Evolutionary conservation across 176 grass and related monocot genomes (phyloP), one percentile per base, ranked within the genome.

Genomic region (Miscanthus lutarioriparius): DNA sequence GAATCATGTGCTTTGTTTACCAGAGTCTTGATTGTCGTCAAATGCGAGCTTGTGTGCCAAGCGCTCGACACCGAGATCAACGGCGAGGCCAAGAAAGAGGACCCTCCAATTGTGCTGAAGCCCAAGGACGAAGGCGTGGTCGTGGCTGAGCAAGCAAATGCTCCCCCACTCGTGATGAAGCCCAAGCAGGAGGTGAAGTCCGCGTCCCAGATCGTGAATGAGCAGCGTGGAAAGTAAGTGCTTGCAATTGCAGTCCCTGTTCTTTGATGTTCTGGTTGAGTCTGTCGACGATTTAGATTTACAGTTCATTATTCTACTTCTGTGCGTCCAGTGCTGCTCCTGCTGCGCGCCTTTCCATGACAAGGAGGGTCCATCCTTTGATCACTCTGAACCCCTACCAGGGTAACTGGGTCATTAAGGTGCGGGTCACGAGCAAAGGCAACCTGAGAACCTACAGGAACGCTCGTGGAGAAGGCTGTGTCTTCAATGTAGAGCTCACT

Each of bases 371-470:
- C 17, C 89, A 94, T 83, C 96, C 96, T 28, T 75, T 99, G 85
- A 87, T 96, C 62, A 87, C 93, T 11, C 82, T 99, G 43, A 99
- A 99, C 41, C 96, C 96, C 1, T 99, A 99, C 51, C 96, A 99
- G 75, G 96, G 96, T 12, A 99, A 94, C 36, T 99, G 96, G 96
- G 86, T 94, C 74, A 99, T 99, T 80, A 99, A 96, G 75, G 96
- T 99, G 74, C 91, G 96, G 41, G 89, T 99, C 41, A 99, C 96
- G 54, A 96, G 68, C 86, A 99, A 99, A 81, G 96, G 96, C 20
- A 96, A 90, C 56, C 79, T 99, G 64, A 92, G 96, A 48, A 81
- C 87, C 15, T 99, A 94, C 80, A 92, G 72, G 84, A 99, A 99
- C 88, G 89, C 87, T 16, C 92, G 85, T 64, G 96, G 96, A 76